Percentiles rank a stretch among this genome's conserved stretches.
Evolutionary conservation across 1,284 basidiomycete genomes (phyloP).

Genomic region (Ganoderma sp.): DNA sequence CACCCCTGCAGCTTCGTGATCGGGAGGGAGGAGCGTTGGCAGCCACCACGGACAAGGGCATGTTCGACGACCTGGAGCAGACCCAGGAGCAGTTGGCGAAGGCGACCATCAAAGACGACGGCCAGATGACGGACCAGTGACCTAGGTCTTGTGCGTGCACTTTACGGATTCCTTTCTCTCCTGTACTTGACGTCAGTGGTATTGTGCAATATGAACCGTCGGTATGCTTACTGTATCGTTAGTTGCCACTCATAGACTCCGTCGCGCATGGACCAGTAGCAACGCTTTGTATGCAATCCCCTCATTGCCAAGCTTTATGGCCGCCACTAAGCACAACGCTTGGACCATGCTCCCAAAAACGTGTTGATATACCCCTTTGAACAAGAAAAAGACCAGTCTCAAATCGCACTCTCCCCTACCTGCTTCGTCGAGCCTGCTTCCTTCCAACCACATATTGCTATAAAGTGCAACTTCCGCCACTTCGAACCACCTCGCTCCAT

Average conservation of each 20-base stretch:
- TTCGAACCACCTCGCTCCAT: neutral
- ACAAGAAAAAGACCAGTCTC: neutral
- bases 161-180: neutral
- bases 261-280: neutral
- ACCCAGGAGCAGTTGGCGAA: neutral
- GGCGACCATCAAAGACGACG: neutral
- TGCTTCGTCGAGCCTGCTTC: neutral
- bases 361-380: neutral
- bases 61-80: neutral
- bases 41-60: no score
- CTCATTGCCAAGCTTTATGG: neutral
- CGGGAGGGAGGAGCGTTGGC: neutral
- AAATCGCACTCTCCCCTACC: neutral
- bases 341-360: neutral
- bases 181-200: neutral
- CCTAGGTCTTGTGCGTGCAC: neutral
- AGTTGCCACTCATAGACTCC: neutral
- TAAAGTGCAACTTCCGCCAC: neutral
- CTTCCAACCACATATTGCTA: no score
- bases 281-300: neutral
- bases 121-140: neutral
- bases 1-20: no score
- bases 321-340: neutral
- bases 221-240: neutral
- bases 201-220: neutral